Conservation (phyloP, 495 filamentous ascomycete genomes). For the Thermothielavioides terrestris region DNA sequence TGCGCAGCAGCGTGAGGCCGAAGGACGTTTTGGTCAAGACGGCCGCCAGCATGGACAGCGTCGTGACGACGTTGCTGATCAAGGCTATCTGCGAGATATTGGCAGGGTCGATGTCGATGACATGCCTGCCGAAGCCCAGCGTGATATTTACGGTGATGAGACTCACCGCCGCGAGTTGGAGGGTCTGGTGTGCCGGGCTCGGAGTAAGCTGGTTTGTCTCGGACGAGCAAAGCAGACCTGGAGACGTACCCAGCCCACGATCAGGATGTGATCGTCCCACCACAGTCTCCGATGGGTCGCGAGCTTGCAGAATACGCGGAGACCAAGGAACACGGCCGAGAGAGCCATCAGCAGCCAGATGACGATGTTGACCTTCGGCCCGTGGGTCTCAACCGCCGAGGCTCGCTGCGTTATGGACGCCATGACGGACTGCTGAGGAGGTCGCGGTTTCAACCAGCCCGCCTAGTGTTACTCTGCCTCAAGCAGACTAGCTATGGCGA, state of each 20-base stretch:
- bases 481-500: no score
- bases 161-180: conserved; percentile 14
- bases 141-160: conserved; percentile 11
- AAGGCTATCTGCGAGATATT: conserved; percentile 16
- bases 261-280: conserved; percentile 33
- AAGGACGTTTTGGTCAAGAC: conserved; percentile 34
- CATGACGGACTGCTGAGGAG: no score
- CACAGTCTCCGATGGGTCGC: conserved; percentile 20
- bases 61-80: conserved; percentile 20
- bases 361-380: conserved; percentile 12
- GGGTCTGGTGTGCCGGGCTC: conserved; percentile 10
- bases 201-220: background rate
- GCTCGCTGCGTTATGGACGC: background rate
- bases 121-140: conserved; percentile 25
- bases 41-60: conserved; percentile 24
- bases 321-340: conserved; percentile 20
- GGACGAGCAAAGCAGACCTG: background rate
- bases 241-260: conserved; percentile 27
- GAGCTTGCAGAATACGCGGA: conserved; percentile 28
- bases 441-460: no score
- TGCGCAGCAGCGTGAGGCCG: conserved; percentile 25
- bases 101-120: conserved; percentile 13
- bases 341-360: conserved; percentile 15
- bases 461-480: no score
- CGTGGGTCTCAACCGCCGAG: background rate